Evolutionary conservation across 1,284 basidiomycete species (phyloP).

Genomic region (Moniliophthora roreri): DNA sequence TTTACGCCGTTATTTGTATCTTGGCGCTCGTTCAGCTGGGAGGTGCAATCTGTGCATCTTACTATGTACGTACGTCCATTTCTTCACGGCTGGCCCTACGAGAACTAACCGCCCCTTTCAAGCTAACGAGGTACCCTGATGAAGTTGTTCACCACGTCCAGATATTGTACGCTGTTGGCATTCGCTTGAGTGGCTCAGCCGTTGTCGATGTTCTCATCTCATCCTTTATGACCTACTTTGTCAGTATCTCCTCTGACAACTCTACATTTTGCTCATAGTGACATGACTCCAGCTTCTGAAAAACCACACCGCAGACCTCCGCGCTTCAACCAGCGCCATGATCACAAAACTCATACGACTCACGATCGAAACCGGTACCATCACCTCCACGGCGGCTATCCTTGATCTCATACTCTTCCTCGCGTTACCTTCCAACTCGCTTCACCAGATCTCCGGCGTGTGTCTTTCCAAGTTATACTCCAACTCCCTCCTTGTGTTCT

Average conservation of each 20-base stretch:
- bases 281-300: constrained; percentile 16
- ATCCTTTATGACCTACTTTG: not conserved
- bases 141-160: too few species aligned
- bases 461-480: constrained; percentile 19
- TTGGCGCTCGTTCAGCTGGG: too few species aligned
- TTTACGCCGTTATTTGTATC: too few species aligned
- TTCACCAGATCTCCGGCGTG: constrained; percentile 19
- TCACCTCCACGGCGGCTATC: constrained; percentile 18
- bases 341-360: constrained; percentile 17
- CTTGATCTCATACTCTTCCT: constrained; percentile 20
- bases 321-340: constrained; percentile 11
- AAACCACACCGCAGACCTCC: constrained; percentile 4
- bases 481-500: constrained; percentile 18
- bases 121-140: too few species aligned
- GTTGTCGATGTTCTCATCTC: not conserved
- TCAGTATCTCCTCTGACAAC: too few species aligned
- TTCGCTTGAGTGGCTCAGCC: not conserved
- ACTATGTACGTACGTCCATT: too few species aligned
- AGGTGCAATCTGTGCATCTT: too few species aligned
- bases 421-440: constrained; percentile 10
- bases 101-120: too few species aligned
- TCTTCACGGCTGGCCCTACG: too few species aligned
- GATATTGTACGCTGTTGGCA: too few species aligned
- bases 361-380: constrained; percentile 18
- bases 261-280: too few species aligned